Evolutionary conservation across 2,329 filamentous ascomycete species (phyloP).

Genomic region (Tolypocladium tropicale): DNA sequence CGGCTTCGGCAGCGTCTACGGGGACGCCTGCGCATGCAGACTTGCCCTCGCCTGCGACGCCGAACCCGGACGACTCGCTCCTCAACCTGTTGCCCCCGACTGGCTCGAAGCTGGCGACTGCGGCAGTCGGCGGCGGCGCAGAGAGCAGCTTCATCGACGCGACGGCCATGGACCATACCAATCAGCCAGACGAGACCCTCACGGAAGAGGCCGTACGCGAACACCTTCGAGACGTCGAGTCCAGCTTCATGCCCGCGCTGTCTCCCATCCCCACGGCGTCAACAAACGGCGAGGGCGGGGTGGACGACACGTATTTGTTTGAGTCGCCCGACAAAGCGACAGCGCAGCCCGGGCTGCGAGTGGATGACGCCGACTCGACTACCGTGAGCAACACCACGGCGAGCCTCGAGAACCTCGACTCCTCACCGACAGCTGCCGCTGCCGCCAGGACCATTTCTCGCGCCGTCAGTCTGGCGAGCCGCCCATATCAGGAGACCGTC

Average conservation of each 20-base stretch:
- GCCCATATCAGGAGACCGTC: slow-evolving; percentile 7
- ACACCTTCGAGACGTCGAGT: slow-evolving; percentile 54
- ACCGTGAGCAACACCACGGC: slow-evolving; percentile 34
- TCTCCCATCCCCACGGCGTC: slow-evolving; percentile 43
- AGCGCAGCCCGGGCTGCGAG: slow-evolving; percentile 4
- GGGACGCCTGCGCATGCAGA: not conserved
- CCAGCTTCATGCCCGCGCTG: slow-evolving; percentile 49
- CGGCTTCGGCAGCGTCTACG: not conserved
- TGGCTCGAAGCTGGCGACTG: slow-evolving; percentile 8
- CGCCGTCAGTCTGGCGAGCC: slow-evolving; percentile 35
- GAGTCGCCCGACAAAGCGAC: slow-evolving; percentile 31
- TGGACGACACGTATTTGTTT: slow-evolving; percentile 52
- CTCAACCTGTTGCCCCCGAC: slow-evolving; percentile 8
- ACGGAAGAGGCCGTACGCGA: slow-evolving; percentile 43
- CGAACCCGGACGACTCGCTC: slow-evolving; percentile 5
- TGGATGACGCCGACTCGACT: slow-evolving; percentile 13
- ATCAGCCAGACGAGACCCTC: slow-evolving; percentile 32
- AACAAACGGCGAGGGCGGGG: slow-evolving; percentile 25
- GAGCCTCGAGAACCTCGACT: slow-evolving; percentile 41
- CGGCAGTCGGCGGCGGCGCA: slow-evolving; percentile 1
- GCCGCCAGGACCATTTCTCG: slow-evolving; percentile 43
- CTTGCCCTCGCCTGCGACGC: not conserved
- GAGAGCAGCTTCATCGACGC: slow-evolving; percentile 34
- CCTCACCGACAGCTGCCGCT: slow-evolving; percentile 46
- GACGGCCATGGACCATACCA: slow-evolving; percentile 23